phyloP scores from a whole-genome alignment of 306 rosid genomes.

The Alnus rubra region DNA sequence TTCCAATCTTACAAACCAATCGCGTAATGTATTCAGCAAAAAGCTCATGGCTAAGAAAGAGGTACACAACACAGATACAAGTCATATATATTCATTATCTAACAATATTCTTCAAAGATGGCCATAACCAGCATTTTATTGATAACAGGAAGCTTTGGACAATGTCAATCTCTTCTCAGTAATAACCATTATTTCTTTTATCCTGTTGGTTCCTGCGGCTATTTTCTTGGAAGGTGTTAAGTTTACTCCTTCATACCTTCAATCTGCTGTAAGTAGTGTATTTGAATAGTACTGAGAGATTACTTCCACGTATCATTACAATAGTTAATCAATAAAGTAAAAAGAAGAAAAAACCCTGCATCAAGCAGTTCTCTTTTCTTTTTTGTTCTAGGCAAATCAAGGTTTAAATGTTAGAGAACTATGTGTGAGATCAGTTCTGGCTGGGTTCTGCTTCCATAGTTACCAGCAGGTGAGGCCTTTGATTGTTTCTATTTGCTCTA shows the following conservation, averaged over 20 bases:
- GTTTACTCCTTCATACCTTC: slow-evolving; percentile 64
- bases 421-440: slow-evolving; percentile 51
- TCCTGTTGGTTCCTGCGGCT: slow-evolving; percentile 54
- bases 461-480: slow-evolving; percentile 65
- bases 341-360: slow-evolving; percentile 13
- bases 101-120: slow-evolving; percentile 12
- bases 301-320: background rate
- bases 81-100: too few relatives aligned
- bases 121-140: slow-evolving; percentile 26
- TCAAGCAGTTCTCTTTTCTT: slow-evolving; percentile 9
- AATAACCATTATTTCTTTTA: slow-evolving; percentile 68
- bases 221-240: slow-evolving; percentile 67
- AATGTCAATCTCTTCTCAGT: slow-evolving; percentile 72
- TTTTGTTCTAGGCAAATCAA: slow-evolving; percentile 48
- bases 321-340: background rate
- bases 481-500: background rate
- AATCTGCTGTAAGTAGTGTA: slow-evolving; percentile 49
- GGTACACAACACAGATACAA: slow-evolving; percentile 34
- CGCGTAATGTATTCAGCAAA: slow-evolving; percentile 76
- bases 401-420: slow-evolving; percentile 65
- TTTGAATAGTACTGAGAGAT: background rate
- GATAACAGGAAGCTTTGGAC: slow-evolving; percentile 65
- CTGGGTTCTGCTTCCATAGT: slow-evolving; percentile 73
- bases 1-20: slow-evolving; percentile 74
- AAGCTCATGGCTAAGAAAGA: slow-evolving; percentile 64